A percentile compares a stretch with the other conserved stretches of the same genome.
phyloP scores from a whole-genome alignment of 2,329 filamentous ascomycete species.

The Aspergillus neotritici region DNA sequence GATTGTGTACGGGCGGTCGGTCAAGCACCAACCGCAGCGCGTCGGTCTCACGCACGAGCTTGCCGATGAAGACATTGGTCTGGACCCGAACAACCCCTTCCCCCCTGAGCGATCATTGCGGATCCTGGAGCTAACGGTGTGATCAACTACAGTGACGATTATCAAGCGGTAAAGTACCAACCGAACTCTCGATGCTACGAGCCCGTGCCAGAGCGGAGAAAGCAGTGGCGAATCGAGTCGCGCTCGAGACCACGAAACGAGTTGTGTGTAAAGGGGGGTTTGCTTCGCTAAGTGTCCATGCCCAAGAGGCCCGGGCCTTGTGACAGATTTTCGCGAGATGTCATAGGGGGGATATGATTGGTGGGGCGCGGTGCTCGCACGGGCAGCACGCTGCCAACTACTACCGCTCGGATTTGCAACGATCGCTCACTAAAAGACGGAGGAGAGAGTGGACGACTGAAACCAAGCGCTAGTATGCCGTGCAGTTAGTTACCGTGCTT shows the following conservation, averaged over 20 bases:
- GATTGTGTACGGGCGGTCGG: conserved; percentile 94
- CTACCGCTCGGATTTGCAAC: conserved; percentile 16
- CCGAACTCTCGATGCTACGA: conserved; percentile 12
- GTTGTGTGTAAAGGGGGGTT: conserved; percentile 12
- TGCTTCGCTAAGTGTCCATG: conserved; percentile 17
- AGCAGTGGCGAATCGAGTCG: conserved; percentile 25
- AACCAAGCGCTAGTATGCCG: conserved; percentile 12
- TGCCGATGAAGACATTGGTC: conserved; percentile 94
- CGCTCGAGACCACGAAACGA: conserved; percentile 15
- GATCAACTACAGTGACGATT: conserved; percentile 51
- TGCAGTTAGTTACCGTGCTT: conserved; percentile 7
- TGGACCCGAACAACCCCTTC: conserved; percentile 31
- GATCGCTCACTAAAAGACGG: conserved; percentile 13
- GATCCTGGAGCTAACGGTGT: conserved; percentile 20
- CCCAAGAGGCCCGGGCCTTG: conserved; percentile 24
- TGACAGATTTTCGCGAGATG: conserved; percentile 25
- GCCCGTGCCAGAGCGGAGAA: conserved; percentile 23
- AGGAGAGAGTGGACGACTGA: conserved; percentile 14
- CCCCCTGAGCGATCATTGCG: conserved; percentile 1
- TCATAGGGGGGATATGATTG: conserved; percentile 18
- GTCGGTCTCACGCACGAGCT: conserved; percentile 88
- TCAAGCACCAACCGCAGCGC: conserved; percentile 96
- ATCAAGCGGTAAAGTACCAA: conserved; percentile 56
- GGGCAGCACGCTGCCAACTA: conserved; percentile 18
- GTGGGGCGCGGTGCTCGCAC: conserved; percentile 16